Evolutionary conservation across 345 rosid genomes (phyloP).

Genomic region (Lepidium didymum): DNA sequence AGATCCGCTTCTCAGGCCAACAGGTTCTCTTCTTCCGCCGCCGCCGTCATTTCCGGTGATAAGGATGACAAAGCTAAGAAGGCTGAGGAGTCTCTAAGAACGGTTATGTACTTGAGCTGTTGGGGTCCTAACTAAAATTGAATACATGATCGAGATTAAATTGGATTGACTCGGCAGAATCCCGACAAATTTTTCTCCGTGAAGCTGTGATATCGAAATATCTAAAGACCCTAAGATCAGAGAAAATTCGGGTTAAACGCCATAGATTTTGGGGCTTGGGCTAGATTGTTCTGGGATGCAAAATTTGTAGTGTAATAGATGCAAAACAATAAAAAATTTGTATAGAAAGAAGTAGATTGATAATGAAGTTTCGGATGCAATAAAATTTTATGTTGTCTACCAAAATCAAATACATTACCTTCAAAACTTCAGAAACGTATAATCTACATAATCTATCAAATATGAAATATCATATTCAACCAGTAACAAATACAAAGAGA

Average conservation of each 20-base stretch:
- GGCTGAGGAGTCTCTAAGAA: slow-evolving; percentile 68
- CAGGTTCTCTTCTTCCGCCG: slow-evolving; percentile 8
- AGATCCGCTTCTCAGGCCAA: slow-evolving; percentile 32
- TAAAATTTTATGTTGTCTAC: not conserved
- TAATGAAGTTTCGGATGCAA: not conserved
- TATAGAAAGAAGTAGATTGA: not conserved
- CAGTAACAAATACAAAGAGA: not conserved
- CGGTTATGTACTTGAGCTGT: slow-evolving; percentile 76
- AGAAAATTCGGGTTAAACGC: not conserved
- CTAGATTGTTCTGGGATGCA: not conserved
- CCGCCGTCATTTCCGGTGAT: not conserved
- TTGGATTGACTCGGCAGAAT: not conserved
- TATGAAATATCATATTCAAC: not conserved
- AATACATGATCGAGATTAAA: too few relatives aligned
- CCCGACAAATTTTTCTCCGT: not conserved
- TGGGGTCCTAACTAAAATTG: slow-evolving; percentile 52
- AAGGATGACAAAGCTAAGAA: slow-evolving; percentile 33
- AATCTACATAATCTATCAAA: not conserved
- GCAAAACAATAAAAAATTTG: not conserved
- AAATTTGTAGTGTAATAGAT: not conserved
- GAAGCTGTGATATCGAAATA: not conserved
- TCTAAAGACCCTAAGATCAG: not conserved
- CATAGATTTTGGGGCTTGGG: not conserved
- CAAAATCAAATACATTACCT: too few relatives aligned
- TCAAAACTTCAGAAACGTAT: too few relatives aligned